Evolutionary conservation across 2,329 filamentous ascomycete genomes (phyloP).

Genomic region (Ceratocystis albifundus): DNA sequence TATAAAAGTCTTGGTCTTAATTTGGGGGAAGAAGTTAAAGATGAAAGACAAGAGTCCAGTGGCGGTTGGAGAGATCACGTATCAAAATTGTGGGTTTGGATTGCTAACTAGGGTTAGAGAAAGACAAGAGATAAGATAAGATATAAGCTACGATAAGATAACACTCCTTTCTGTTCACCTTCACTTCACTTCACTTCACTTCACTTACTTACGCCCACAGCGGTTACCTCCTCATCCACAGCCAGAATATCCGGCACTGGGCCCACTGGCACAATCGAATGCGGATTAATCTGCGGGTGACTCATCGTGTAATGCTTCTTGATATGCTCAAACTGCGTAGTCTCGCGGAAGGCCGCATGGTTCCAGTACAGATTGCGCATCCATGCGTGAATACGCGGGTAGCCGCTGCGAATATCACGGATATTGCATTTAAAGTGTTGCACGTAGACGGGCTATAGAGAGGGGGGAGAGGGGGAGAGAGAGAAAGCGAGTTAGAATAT

Average conservation of each 20-base stretch:
- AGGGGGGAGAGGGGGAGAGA: not conserved
- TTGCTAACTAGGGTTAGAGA: conserved; percentile 1
- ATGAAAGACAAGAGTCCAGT: not conserved
- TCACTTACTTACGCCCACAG: conserved; percentile 21
- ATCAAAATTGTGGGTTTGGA: not conserved
- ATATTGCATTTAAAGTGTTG: conserved; percentile 86
- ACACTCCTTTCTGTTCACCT: not conserved
- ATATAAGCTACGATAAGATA: not conserved
- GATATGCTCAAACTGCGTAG: conserved; percentile 90
- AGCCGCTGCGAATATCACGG: conserved; percentile 71
- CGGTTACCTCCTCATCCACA: conserved; percentile 64
- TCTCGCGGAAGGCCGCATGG: conserved; percentile 61
- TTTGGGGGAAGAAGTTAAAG: not conserved
- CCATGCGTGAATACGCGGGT: conserved; percentile 72
- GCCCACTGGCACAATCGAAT: conserved; percentile 69
- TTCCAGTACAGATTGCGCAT: conserved; percentile 78
- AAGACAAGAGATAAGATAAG: not conserved
- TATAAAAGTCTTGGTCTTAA: not conserved
- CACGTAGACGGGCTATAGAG: conserved; percentile 54
- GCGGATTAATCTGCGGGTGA: conserved; percentile 55
- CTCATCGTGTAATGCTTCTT: conserved; percentile 61
- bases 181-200: not conserved
- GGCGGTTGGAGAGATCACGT: not conserved
- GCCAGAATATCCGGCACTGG: conserved; percentile 72
- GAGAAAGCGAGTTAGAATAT: not conserved